phyloP scores from a whole-genome alignment of 768 basidiomycete genomes.

The Boletus sensibilis region DNA sequence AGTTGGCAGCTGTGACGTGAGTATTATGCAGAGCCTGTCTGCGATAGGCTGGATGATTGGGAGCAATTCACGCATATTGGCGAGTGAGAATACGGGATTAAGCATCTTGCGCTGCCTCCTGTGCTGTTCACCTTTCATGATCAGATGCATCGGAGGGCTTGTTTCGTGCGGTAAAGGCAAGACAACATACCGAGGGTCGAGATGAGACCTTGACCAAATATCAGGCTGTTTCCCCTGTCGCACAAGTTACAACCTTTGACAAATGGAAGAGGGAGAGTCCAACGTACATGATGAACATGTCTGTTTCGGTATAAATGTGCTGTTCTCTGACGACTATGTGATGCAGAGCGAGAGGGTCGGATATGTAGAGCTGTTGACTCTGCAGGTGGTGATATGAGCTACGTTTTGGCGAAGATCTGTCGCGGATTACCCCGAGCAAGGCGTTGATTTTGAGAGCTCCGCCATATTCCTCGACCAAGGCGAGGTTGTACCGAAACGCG shows the following conservation, averaged over 20 bases:
- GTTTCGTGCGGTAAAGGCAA: not conserved
- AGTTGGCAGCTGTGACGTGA: slow-evolving; percentile 21
- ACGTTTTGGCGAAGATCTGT: not conserved
- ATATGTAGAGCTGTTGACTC: slow-evolving; percentile 35
- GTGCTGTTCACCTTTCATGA: slow-evolving; percentile 27
- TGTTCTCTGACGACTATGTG: slow-evolving; percentile 39
- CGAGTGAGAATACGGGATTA: slow-evolving; percentile 33
- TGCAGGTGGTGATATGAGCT: slow-evolving; percentile 4
- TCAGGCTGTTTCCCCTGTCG: slow-evolving; percentile 27
- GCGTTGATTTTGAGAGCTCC: slow-evolving; percentile 36
- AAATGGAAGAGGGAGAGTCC: not conserved
- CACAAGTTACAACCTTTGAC: not conserved
- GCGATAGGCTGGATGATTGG: slow-evolving; percentile 36
- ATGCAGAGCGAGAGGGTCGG: slow-evolving; percentile 39
- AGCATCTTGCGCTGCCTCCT: slow-evolving; percentile 34
- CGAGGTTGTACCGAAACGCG: slow-evolving; percentile 32
- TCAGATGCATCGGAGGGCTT: not conserved
- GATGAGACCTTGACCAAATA: slow-evolving; percentile 40
- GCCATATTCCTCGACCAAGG: slow-evolving; percentile 32
- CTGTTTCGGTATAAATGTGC: slow-evolving; percentile 37
- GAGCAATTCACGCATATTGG: slow-evolving; percentile 31
- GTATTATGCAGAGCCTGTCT: slow-evolving; percentile 20
- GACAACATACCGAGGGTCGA: slow-evolving; percentile 35
- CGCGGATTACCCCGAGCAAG: slow-evolving; percentile 32
- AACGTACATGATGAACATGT: slow-evolving; percentile 34